Evolutionary conservation across 2,329 filamentous ascomycete genomes (phyloP).

Genomic region (Metarhizium album): DNA sequence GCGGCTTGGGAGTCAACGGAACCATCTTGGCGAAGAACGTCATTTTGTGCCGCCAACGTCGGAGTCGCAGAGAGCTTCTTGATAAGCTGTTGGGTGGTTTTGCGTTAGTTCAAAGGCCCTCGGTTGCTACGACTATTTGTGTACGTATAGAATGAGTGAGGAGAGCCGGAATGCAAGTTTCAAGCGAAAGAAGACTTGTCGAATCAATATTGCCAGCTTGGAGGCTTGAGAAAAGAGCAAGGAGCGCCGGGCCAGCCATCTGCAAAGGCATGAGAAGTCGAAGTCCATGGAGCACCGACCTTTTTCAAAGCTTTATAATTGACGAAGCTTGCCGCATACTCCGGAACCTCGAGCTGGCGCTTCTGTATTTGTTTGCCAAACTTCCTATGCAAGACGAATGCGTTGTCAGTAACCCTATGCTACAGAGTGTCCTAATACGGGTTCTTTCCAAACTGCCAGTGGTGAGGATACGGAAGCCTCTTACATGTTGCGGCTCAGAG

Average conservation of each 20-base stretch:
- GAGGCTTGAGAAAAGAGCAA: not conserved
- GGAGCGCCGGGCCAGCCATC: not conserved
- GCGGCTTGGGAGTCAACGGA: constrained; percentile 71
- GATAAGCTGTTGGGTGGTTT: constrained; percentile 60
- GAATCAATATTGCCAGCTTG: not conserved
- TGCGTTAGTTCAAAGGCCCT: not conserved
- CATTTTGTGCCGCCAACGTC: constrained; percentile 66
- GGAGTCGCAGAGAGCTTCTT: constrained; percentile 94
- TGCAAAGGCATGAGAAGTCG: not conserved
- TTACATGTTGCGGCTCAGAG: constrained; percentile 24
- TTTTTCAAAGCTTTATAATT: constrained; percentile 99
- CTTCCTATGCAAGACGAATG: constrained; percentile 55
- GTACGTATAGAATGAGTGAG: not conserved
- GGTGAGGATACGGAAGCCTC: constrained; percentile 8
- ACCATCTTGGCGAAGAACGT: constrained; percentile 35
- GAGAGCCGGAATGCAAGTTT: not conserved
- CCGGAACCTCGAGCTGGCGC: constrained; percentile 94
- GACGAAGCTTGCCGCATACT: constrained; percentile 98
- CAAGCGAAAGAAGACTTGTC: not conserved
- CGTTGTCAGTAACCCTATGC: constrained; percentile 5
- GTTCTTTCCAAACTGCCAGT: not conserved
- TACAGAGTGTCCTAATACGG: too few relatives aligned
- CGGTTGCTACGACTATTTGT: not conserved
- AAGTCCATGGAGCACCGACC: constrained; percentile 37
- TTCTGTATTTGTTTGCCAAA: constrained; percentile 99